Conservation (phyloP, 306 rosid species). For the Dicorynia guianensis region DNA sequence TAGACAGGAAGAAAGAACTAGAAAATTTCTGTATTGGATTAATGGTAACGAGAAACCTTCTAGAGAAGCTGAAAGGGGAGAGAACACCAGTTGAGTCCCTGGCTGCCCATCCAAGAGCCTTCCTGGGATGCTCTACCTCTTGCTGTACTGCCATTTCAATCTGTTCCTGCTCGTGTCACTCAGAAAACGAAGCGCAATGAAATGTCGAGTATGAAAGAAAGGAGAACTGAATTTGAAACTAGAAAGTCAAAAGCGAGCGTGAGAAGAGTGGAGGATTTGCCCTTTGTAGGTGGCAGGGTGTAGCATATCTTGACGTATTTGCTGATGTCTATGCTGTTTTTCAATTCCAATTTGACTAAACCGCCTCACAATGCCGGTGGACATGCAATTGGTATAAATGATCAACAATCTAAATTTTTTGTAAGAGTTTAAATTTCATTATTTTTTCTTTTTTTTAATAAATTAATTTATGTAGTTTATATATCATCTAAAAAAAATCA, state of each 20-base stretch:
- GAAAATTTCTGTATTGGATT: background rate
- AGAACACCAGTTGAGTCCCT: constrained; percentile 48
- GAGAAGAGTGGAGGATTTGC: background rate
- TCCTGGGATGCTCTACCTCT: constrained; percentile 39
- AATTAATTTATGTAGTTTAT: too few species aligned
- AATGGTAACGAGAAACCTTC: constrained; percentile 38
- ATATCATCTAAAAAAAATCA: too few species aligned
- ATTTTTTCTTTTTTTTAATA: too few species aligned
- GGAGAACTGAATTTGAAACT: too few species aligned
- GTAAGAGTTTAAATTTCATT: too few species aligned
- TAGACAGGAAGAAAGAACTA: background rate
- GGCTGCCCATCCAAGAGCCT: constrained; percentile 52
- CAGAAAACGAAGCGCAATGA: background rate
- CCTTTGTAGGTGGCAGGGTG: background rate
- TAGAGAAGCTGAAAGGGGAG: constrained; percentile 53
- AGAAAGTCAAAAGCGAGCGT: background rate
- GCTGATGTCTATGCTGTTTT: background rate
- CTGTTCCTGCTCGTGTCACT: background rate
- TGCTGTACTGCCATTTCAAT: constrained; percentile 33
- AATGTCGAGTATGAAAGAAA: background rate
- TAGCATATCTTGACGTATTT: background rate
- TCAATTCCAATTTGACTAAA: too few species aligned
- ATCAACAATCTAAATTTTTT: too few species aligned
- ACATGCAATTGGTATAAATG: too few species aligned
- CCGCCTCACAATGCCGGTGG: too few species aligned